These are phyloP conservation scores for Fusarium xylarioides DNA, from an alignment of 2,329 filamentous ascomycete genomes.

Conservation along the genomic window DNA sequence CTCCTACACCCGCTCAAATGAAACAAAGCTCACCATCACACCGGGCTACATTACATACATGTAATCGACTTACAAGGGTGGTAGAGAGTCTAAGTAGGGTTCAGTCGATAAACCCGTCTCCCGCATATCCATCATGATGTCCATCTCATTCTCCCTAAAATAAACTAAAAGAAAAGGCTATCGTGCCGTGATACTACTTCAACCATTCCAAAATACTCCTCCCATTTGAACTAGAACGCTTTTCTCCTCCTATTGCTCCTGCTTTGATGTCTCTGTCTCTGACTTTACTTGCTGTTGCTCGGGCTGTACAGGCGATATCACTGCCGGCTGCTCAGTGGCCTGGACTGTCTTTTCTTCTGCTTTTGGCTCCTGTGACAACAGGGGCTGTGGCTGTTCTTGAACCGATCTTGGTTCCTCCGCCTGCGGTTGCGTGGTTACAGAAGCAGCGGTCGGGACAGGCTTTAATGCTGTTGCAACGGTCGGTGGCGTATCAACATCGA, in stretches of 20 bases:
- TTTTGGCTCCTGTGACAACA: slow-evolving; percentile 1
- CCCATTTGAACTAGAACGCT: neutral
- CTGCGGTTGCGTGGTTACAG: slow-evolving; percentile 6
- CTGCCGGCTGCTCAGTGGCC: slow-evolving; percentile 9
- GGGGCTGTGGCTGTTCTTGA: slow-evolving; percentile 1
- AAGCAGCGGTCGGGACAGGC: neutral
- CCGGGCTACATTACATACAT: slow-evolving; percentile 39
- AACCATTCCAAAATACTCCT: neutral
- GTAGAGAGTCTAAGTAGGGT: neutral
- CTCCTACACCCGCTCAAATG: slow-evolving; percentile 34
- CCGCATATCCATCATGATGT: slow-evolving; percentile 24
- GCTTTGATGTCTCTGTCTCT: slow-evolving; percentile 15
- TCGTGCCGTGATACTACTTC: neutral
- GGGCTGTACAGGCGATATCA: neutral
- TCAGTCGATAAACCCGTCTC: slow-evolving; percentile 17
- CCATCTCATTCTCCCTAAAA: slow-evolving; percentile 17
- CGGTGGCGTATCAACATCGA: slow-evolving; percentile 17
- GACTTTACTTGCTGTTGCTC: slow-evolving; percentile 10
- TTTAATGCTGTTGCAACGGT: neutral
- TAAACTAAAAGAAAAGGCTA: slow-evolving; percentile 19
- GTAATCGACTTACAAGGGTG: slow-evolving; percentile 38
- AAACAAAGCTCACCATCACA: slow-evolving; percentile 28
- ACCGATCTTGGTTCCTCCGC: slow-evolving; percentile 1
- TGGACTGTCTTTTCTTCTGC: slow-evolving; percentile 2
- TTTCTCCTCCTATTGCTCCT: slow-evolving; percentile 10